Evolutionary conservation across 2,329 filamentous ascomycete genomes (phyloP).

Genomic region (Exophiala oligosperma): DNA sequence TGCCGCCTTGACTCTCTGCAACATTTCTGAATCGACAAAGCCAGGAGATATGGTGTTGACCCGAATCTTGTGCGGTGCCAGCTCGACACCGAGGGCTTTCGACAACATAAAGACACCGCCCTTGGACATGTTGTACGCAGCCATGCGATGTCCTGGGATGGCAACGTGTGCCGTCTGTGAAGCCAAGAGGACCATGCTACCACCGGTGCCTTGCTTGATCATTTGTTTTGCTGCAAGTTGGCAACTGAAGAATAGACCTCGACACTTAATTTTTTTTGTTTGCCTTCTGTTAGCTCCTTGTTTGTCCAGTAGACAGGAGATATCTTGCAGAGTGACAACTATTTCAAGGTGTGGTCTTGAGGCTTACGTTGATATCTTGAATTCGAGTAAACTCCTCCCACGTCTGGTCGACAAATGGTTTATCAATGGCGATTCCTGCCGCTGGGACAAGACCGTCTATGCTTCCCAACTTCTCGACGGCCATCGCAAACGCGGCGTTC

Average conservation of each 20-base stretch:
- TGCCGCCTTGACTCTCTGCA: conserved; percentile 6
- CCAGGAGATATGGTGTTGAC: conserved; percentile 35
- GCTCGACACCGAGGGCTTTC: conserved; percentile 41
- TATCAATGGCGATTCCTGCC: conserved; percentile 44
- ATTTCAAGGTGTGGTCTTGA: no score
- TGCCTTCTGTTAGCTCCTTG: no score
- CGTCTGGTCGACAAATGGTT: conserved; percentile 47
- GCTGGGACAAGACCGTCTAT: conserved; percentile 40
- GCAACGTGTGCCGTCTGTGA: conserved; percentile 40
- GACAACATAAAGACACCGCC: conserved; percentile 44
- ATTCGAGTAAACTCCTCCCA: conserved; percentile 45
- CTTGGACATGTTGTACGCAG: conserved; percentile 48
- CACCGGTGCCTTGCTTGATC: conserved; percentile 40
- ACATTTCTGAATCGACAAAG: conserved; percentile 39
- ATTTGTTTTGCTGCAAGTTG: conserved; percentile 44
- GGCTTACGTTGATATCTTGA: conserved; percentile 44
- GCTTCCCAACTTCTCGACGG: conserved; percentile 40
- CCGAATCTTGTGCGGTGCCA: conserved; percentile 35
- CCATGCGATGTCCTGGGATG: conserved; percentile 40
- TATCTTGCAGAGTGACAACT: no score
- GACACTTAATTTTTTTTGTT: no score
- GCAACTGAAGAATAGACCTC: conserved; percentile 38
- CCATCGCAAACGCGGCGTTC: conserved; percentile 41
- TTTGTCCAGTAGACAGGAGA: no score
- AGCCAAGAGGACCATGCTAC: conserved; percentile 40